Conservation (phyloP, 768 basidiomycete species). For the Ramaria sp. region DNA sequence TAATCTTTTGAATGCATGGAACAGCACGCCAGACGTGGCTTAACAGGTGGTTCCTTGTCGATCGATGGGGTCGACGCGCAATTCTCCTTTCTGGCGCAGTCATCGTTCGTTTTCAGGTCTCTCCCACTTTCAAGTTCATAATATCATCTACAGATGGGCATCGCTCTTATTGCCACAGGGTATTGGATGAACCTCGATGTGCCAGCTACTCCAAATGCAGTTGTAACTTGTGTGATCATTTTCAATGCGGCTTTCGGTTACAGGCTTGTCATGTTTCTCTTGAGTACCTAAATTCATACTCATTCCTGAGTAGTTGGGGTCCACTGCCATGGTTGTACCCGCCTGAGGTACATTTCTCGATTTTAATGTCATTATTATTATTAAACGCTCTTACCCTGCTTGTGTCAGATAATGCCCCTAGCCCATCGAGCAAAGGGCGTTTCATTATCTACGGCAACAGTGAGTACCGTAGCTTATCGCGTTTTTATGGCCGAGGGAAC, state of each 20-base stretch:
- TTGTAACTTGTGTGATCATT: constrained; percentile 80
- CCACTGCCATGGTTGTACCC: constrained; percentile 84
- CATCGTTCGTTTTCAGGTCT: constrained; percentile 36
- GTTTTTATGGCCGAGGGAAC: background rate
- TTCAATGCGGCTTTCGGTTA: constrained; percentile 94
- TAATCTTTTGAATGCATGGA: constrained; percentile 1
- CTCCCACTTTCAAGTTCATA: background rate
- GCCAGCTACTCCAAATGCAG: constrained; percentile 73
- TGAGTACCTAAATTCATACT: background rate
- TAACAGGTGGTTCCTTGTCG: constrained; percentile 84
- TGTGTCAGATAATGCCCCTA: constrained; percentile 75
- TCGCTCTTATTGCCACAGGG: constrained; percentile 69
- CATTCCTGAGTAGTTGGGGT: constrained; percentile 49
- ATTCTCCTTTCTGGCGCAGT: constrained; percentile 84
- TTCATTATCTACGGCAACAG: constrained; percentile 82
- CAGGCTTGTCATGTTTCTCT: constrained; percentile 26
- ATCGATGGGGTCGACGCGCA: constrained; percentile 79
- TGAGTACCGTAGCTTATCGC: constrained; percentile 11
- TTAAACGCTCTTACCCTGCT: constrained; percentile 3
- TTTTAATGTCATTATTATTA: background rate
- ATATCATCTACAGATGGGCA: constrained; percentile 52
- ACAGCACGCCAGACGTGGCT: background rate
- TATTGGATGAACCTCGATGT: constrained; percentile 93
- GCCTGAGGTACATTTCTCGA: constrained; percentile 48
- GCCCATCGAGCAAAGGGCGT: constrained; percentile 92